Conservation (phyloP, 1,139 yeast genomes). For the Debaryomyces psychrophilus region DNA sequence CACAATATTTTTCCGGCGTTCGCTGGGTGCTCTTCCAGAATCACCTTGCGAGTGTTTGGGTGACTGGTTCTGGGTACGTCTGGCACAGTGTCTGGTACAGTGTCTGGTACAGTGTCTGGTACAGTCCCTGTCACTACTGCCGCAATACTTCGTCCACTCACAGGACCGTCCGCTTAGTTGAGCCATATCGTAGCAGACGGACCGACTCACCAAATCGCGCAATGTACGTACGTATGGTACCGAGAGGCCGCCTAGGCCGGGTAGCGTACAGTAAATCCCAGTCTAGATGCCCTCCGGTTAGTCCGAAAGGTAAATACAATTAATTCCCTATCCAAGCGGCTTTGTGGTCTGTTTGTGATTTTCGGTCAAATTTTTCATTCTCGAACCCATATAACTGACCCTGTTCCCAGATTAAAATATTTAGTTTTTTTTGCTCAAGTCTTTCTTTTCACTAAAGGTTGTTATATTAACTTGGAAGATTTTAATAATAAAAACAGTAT, state of each 20-base stretch:
- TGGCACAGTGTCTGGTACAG: too few species aligned
- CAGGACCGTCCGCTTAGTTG: too few species aligned
- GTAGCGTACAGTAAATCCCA: constrained; percentile 3
- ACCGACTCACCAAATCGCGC: constrained; percentile 2
- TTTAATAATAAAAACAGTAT: constrained; percentile 10
- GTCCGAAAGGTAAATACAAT: constrained; percentile 9
- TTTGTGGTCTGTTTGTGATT: constrained; percentile 4
- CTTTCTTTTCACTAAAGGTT: constrained; percentile 15
- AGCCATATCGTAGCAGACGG: too few species aligned
- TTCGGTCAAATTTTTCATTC: constrained; percentile 10
- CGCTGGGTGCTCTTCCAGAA: too few species aligned
- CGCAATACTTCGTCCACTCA: neutral
- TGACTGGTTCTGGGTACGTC: too few species aligned
- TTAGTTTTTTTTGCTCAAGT: constrained; percentile 10
- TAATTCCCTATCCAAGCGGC: constrained; percentile 1
- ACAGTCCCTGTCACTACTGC: too few species aligned
- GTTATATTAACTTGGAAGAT: constrained; percentile 8
- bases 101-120: too few species aligned
- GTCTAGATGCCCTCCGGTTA: constrained; percentile 5
- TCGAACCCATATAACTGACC: constrained; percentile 11
- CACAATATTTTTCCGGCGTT: too few species aligned
- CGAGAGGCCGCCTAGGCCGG: constrained; percentile 1
- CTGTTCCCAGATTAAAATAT: constrained; percentile 4
- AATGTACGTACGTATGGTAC: constrained; percentile 2
- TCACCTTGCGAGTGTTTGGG: too few species aligned